Base-by-base conservation (phyloP, 129 eudicot genomes). In the Flaveria trinervia region DNA sequence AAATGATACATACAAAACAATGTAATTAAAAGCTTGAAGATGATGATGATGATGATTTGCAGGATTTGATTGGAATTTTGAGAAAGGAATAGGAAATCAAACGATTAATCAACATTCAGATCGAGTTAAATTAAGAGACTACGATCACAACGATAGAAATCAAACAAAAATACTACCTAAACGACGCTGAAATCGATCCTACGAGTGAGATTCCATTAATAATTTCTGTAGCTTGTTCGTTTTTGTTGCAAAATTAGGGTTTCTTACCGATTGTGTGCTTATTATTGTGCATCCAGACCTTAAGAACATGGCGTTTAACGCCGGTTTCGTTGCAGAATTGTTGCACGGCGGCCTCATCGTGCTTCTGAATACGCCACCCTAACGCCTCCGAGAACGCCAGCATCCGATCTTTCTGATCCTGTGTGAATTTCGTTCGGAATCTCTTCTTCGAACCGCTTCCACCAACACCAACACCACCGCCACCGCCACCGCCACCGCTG, bases 211-310 rank as follows among this genome's bases (percentile, higher is more conserved):
- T 36, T 36, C 41, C 22, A 9, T 57, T 68, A 25, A 25, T 33
- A 56, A 72, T 72, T 72, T 39, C 77, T 73, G 68, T 56, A 56
- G 41, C 17, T 36, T 36, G 41, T 36, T 36, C 41, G 41, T 61
- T 12, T 11, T 14, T 62, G 17, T 28, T 46, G 14, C 25, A 68
- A 41, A 76, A 41, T 82, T 84, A 87, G 88, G 88, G 87, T 77
- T 90, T 87, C 89, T 87, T 90, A 90, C 92, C 96, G 65, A 87
- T 83, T 33, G 96, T 87, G 77, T 90, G 89, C 85, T 92, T 92
- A 83, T 92, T 90, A 74, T 90, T 92, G 59, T 92, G 98, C 94
- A 92, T 90, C 98, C 98, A 92, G 22, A 92, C 94, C 79, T 90
- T 92, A 28, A 92, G 85, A 55, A 92, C 98, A 14, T 90, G 91